Evolutionary conservation across 345 rosid genomes (phyloP), one percentile per base, ranked within the genome.

Genomic region (Sisymbrium irio): DNA sequence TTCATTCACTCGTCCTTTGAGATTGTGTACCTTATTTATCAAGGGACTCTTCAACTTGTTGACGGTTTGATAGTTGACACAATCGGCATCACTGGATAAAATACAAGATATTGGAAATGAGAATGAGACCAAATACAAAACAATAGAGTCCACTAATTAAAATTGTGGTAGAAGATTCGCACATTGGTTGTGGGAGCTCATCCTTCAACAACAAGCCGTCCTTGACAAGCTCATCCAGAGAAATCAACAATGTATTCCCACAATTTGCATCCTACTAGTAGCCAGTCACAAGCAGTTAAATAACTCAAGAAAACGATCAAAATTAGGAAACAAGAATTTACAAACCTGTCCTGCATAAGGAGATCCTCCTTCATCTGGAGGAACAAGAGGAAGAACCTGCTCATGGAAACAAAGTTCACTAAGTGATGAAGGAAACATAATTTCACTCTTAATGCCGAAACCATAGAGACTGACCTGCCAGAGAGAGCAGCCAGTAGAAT

Each of bases 381-480:
- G 97, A 79, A 91, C 98, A 20, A 94, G 95, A 72, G 98, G 98
- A 72, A 94, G 93, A 66, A 94, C 98, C 98, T 93, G 83, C 78
- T 63, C 58, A 62, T 28, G 7, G 27, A 71, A 20, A 6, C 1
- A 28, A 19, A 49, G 6, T 19, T 47, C 54, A 47, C 13, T 9
- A 19, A 22, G 25, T 18, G 12, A 65, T 40, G 6, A 10, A 58
- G 11, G 49, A 27, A 27, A 27, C 28, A 27, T 27, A 27, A 27
- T 27, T 27, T 3, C 3, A 27, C 28, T 27, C 28, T 27, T 27
- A 3, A 27, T 3, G 49, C 3, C 25, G 1, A 33, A 27, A 27
- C 28, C 28, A 3, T 27, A 27, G 3, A 6, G 44, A 32, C 33
- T 15, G 17, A 87, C 98, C 89, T 94, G 98, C 98, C 98, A 94